phyloP scores from a whole-genome alignment of 129 eudicot species.

The sunflower (Helianthus annuus) region DNA sequence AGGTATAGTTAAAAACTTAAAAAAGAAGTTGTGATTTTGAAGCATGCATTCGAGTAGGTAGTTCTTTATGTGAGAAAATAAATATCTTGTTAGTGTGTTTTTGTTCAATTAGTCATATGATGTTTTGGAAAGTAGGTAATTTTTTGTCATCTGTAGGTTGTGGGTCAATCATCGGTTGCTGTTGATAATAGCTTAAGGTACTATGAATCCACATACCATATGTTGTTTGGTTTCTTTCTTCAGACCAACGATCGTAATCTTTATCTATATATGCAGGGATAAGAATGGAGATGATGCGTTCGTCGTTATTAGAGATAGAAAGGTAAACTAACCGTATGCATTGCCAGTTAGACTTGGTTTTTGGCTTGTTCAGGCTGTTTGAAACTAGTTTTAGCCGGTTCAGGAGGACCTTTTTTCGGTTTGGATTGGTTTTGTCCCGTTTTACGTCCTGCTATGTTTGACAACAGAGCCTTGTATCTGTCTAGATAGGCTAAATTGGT shows the following conservation, averaged over 20 bases:
- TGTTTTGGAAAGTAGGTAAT: slow-evolving; percentile 8
- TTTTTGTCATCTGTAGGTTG: slow-evolving; percentile 32
- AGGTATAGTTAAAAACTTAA: not conserved
- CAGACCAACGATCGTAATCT: slow-evolving; percentile 6
- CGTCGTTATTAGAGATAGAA: slow-evolving; percentile 51
- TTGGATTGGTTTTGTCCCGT: too few relatives aligned
- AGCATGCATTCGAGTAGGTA: slow-evolving; percentile 5
- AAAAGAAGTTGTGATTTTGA: slow-evolving; percentile 1
- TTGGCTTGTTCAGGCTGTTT: too few relatives aligned
- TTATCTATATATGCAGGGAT: slow-evolving; percentile 37
- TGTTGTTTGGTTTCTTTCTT: slow-evolving; percentile 14
- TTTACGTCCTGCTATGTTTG: too few relatives aligned
- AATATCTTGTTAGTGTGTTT: not conserved
- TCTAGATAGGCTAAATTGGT: not conserved
- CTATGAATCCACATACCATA: slow-evolving; percentile 31
- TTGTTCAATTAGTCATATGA: not conserved
- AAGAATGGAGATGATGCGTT: slow-evolving; percentile 49
- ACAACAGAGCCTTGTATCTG: not conserved
- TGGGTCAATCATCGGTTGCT: slow-evolving; percentile 36
- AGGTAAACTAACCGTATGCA: slow-evolving; percentile 32
- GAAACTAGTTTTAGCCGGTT: too few relatives aligned
- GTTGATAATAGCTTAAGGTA: slow-evolving; percentile 41
- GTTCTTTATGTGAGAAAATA: not conserved
- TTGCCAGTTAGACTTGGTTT: not conserved
- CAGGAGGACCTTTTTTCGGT: too few relatives aligned